Percentiles rank a stretch among this genome's conserved stretches.
Conservation (phyloP, 108 stramenopile genomes). For the Halocafeteria seosinensis region DNA sequence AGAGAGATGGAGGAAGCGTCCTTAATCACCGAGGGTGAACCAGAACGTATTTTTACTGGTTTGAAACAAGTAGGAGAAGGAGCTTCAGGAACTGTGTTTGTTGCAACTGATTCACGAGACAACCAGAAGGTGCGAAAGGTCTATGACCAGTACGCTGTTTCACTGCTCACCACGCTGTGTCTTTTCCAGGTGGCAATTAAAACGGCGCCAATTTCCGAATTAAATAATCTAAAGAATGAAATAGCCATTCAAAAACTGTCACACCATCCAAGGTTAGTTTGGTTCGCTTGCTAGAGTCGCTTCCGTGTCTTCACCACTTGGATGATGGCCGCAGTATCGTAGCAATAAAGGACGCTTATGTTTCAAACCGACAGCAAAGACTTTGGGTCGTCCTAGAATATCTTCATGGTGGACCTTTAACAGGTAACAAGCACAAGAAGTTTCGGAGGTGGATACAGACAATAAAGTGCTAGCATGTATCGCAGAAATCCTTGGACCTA, state of each 20-base stretch:
- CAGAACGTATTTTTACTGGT: slow-evolving; percentile 26
- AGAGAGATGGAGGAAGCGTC: slow-evolving; percentile 12
- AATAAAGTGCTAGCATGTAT: no score
- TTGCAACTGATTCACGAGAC: slow-evolving; percentile 24
- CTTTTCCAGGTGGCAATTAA: slow-evolving; percentile 47
- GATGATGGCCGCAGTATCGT: no score
- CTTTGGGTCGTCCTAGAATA: not conserved
- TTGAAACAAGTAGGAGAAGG: slow-evolving; percentile 43
- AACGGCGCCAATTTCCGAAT: slow-evolving; percentile 31
- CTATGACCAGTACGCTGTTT: no score
- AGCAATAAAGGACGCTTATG: no score
- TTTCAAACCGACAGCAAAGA: slow-evolving; percentile 20
- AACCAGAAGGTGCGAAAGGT: slow-evolving; percentile 20
- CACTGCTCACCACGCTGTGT: no score
- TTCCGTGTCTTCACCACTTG: no score
- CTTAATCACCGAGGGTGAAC: slow-evolving; percentile 28
- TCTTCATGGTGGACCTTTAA: not conserved
- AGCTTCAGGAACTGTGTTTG: slow-evolving; percentile 37
- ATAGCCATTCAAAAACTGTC: slow-evolving; percentile 44
- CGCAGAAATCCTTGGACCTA: slow-evolving; percentile 32
- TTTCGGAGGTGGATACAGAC: not conserved
- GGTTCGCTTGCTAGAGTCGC: no score
- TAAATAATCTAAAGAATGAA: slow-evolving; percentile 36
- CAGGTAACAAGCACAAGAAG: no score
- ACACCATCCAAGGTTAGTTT: slow-evolving; percentile 40